phyloP scores from a whole-genome alignment of 78 protist genomes.

The Pigoraptor vietnamica region DNA sequence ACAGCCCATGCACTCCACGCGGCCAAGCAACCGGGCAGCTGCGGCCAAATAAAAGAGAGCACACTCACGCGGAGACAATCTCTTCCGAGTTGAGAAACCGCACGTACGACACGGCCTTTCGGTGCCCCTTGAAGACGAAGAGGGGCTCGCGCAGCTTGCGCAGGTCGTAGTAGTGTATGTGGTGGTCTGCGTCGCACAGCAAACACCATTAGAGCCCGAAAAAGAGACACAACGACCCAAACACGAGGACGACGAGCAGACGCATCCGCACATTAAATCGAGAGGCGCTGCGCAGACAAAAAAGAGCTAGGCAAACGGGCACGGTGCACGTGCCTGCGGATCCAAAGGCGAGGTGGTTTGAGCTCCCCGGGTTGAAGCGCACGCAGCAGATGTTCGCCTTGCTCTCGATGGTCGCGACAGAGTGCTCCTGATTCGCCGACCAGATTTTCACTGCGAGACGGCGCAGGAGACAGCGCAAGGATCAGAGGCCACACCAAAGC shows the following conservation, averaged over 20 bases:
- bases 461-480: neutral
- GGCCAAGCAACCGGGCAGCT: too few relatives aligned
- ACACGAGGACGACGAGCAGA: too few relatives aligned
- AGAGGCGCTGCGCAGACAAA: too few relatives aligned
- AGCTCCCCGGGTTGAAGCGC: conserved; percentile 45
- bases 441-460: conserved; percentile 46
- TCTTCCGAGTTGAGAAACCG: conserved; percentile 50
- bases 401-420: conserved; percentile 47
- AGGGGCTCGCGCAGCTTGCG: conserved; percentile 42
- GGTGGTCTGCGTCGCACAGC: conserved; percentile 38
- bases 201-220: too few relatives aligned
- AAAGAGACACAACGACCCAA: too few relatives aligned
- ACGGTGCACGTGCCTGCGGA: conserved; percentile 33
- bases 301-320: too few relatives aligned
- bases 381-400: conserved; percentile 67
- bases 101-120: conserved; percentile 71
- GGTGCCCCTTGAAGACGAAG: conserved; percentile 46
- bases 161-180: conserved; percentile 65
- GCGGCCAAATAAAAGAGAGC: neutral
- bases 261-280: too few relatives aligned
- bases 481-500: too few relatives aligned
- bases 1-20: too few relatives aligned
- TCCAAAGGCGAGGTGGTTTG: conserved; percentile 61
- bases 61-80: conserved; percentile 43
- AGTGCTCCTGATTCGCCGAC: conserved; percentile 31